Percentiles rank a stretch among this genome's conserved stretches.
Evolutionary conservation across 495 filamentous ascomycete species (phyloP).

Genomic region (Aspergillus diversus): DNA sequence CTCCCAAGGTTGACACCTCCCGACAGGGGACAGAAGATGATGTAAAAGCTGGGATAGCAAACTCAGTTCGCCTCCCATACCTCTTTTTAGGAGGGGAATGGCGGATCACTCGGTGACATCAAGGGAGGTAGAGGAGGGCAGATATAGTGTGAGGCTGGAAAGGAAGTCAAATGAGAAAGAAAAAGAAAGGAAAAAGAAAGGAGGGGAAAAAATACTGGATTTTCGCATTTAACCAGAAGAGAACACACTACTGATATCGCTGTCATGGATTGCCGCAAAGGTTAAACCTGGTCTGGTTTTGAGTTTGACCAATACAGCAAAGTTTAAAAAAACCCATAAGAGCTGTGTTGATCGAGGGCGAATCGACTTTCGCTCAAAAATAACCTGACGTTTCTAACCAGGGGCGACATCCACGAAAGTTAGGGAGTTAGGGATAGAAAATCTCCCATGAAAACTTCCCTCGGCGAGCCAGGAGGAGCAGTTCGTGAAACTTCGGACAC

Average conservation of each 20-base stretch:
- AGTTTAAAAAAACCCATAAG: not conserved
- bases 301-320: not conserved
- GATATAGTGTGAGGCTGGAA: not conserved
- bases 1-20: not conserved
- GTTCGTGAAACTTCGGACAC: not conserved
- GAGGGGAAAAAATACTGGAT: not conserved
- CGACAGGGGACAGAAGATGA: not conserved
- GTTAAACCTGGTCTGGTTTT: not conserved
- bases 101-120: not conserved
- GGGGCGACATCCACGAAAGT: no score
- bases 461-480: not conserved
- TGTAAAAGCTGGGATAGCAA: not conserved
- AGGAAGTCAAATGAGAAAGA: not conserved
- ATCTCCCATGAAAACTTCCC: no score
- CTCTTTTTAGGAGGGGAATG: not conserved
- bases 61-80: conserved; percentile 1
- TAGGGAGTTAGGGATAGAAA: no score
- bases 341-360: not conserved
- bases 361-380: not conserved
- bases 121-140: not conserved
- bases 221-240: not conserved
- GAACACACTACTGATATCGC: not conserved
- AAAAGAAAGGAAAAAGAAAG: not conserved
- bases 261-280: not conserved
- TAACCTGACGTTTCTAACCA: no score